Evolutionary conservation across 148 eudicot genomes (phyloP).

Genomic region (Amaranthus cruentus): DNA sequence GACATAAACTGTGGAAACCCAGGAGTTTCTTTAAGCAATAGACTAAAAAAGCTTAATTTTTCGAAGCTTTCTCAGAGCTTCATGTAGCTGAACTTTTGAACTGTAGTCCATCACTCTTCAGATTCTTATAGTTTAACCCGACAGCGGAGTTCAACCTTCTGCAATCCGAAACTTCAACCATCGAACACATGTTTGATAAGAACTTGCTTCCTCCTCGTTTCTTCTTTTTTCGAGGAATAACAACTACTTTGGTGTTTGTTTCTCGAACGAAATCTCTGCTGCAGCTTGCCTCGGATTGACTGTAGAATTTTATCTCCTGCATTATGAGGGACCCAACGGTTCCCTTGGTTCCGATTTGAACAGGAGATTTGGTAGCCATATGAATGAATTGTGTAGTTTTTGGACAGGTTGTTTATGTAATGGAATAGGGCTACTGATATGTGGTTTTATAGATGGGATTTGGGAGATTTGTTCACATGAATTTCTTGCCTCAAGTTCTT

Average conservation of each 20-base stretch:
- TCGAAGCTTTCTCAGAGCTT: slow-evolving; percentile 65
- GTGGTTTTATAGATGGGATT: not conserved
- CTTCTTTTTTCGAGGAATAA: slow-evolving; percentile 25
- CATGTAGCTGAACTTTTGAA: slow-evolving; percentile 30
- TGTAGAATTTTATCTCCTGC: slow-evolving; percentile 55
- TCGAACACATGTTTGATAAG: slow-evolving; percentile 51
- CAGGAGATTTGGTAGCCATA: slow-evolving; percentile 32
- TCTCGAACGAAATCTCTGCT: slow-evolving; percentile 21
- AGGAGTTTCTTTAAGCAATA: slow-evolving; percentile 38
- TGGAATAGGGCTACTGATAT: not conserved
- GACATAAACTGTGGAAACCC: slow-evolving; percentile 62
- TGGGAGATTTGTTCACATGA: not conserved
- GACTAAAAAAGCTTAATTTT: slow-evolving; percentile 67
- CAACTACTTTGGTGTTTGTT: slow-evolving; percentile 22
- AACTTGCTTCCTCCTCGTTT: slow-evolving; percentile 47
- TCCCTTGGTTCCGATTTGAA: slow-evolving; percentile 55
- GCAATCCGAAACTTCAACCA: slow-evolving; percentile 45
- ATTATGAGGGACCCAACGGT: slow-evolving; percentile 52
- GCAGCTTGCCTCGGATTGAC: slow-evolving; percentile 30
- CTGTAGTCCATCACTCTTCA: slow-evolving; percentile 32
- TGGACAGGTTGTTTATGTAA: slow-evolving; percentile 3
- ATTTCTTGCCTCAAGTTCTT: slow-evolving; percentile 5
- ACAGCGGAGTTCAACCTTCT: slow-evolving; percentile 24
- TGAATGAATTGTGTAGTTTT: not conserved
- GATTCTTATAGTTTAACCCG: slow-evolving; percentile 34